These are phyloP conservation scores for Globisporangium nagaii DNA, from an alignment of 352 stramenopile genomes.

Conservation along the genomic window DNA sequence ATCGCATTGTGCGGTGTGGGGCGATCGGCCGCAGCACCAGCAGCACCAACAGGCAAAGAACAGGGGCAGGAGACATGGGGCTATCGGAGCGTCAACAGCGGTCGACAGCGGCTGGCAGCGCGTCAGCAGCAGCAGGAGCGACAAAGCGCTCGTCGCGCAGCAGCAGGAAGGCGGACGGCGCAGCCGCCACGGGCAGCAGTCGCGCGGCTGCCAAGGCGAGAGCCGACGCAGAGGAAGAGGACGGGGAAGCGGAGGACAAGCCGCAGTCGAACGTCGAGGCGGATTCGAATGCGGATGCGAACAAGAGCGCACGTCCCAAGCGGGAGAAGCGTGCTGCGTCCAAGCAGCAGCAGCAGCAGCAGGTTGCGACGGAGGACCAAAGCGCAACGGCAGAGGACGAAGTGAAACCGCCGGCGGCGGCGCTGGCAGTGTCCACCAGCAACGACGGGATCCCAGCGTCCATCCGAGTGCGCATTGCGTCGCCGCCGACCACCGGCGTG, in stretches of 20 bases:
- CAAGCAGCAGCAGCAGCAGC: not conserved
- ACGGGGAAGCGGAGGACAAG: not conserved
- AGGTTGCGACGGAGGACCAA: no score
- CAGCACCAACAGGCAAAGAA: no score
- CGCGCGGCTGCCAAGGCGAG: not conserved
- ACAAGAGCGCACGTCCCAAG: not conserved
- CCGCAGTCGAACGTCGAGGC: not conserved
- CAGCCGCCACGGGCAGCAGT: no score
- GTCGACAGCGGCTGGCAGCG: no score
- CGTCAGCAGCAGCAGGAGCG: not conserved
- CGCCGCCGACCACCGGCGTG: not conserved
- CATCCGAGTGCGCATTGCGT: slow-evolving; percentile 6
- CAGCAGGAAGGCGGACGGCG: not conserved
- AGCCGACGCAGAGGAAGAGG: not conserved
- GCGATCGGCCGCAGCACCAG: no score
- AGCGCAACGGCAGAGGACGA: not conserved
- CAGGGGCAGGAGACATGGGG: no score
- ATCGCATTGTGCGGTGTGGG: no score
- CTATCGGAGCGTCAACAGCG: not conserved
- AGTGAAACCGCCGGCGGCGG: not conserved
- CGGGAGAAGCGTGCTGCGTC: not conserved
- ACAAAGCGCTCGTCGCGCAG: not conserved
- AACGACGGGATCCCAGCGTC: not conserved
- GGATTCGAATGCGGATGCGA: not conserved
- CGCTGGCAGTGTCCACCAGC: not conserved